Conservation (phyloP, 1,284 basidiomycete genomes). For the Phylloporus sp. region DNA sequence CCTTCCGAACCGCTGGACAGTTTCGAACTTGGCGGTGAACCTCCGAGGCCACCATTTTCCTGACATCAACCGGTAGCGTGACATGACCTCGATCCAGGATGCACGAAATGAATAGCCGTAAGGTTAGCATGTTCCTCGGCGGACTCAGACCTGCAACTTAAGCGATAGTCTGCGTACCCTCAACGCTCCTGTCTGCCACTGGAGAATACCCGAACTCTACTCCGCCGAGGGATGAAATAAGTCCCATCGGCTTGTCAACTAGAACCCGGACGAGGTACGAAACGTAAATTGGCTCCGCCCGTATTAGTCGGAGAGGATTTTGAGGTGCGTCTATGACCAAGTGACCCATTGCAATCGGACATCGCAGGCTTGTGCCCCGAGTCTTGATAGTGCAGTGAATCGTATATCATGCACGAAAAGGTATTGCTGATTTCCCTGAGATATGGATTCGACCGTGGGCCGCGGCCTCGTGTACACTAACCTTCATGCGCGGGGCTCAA, state of each 20-base stretch:
- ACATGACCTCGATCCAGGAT: slow-evolving; percentile 1
- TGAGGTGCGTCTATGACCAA: background rate
- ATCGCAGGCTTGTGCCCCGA: background rate
- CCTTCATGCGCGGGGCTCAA: slow-evolving; percentile 10
- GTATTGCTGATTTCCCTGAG: background rate
- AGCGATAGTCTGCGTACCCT: too few species aligned
- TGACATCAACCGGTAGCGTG: background rate
- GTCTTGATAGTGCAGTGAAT: background rate
- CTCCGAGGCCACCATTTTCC: too few species aligned
- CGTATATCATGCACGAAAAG: background rate
- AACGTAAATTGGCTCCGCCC: slow-evolving; percentile 14
- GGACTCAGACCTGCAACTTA: background rate
- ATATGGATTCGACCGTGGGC: slow-evolving; percentile 8
- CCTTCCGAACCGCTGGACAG: background rate
- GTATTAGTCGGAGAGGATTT: slow-evolving; percentile 8
- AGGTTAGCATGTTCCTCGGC: background rate
- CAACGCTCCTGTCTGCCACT: too few species aligned
- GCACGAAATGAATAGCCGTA: background rate
- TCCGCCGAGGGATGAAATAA: slow-evolving; percentile 18
- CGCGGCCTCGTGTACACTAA: slow-evolving; percentile 28
- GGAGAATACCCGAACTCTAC: slow-evolving; percentile 10
- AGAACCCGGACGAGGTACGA: background rate
- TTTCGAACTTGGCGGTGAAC: background rate
- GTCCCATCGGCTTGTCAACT: slow-evolving; percentile 1
- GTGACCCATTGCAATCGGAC: background rate